Base-by-base conservation (phyloP, 2,329 filamentous ascomycete genomes). In the Clathrospora elynae region DNA sequence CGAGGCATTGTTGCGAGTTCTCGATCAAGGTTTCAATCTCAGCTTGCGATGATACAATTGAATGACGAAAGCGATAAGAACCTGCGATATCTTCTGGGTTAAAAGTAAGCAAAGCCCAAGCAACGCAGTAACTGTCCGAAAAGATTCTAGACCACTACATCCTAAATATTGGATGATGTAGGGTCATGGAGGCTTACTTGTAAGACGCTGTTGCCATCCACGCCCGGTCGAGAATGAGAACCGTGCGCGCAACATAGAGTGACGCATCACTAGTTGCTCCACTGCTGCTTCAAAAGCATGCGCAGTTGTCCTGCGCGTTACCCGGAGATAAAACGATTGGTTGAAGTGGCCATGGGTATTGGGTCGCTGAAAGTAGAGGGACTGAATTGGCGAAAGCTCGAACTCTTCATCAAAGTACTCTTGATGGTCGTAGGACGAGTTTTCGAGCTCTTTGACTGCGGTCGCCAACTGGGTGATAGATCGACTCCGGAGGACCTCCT, bases 401-500 rank as follows among this genome's bases (percentile, higher is more conserved):
- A 68, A 68, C 3, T 55, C 55, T 30, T 53, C 55, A 7, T 62
- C 62, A 25, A 62, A 46, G 13, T 63, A 60, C 33, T 67, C 65
- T 6, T 51, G 37, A 8, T 47, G 31, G 16, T 60, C 38, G 11
- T 59, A 49, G 6, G 53, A 43, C 6, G 50, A 40, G 12, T 33
- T 42, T 13, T 64, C 41, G 10, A 59, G 39, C 3, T 51, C 48
- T 28, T 60, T 59, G 8, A 63, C 53, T 11, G 50, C 47, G 6
- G 43, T 40, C 7, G 62, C 63, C 1, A 71, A 50, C 29, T 67
- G 61, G 2, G 32, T 53, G 23, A 78, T 74, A 1, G 75, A 78
- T 44, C 73, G 75, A 58, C 72, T 73, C 11, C 71, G 73, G 20
- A 78, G 60, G 3, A 78, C 69, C 16, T 77, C 73, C 49, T 77